Conservation (phyloP, 2,329 filamentous ascomycete genomes). For the Trichoderma atrobrunneum region DNA sequence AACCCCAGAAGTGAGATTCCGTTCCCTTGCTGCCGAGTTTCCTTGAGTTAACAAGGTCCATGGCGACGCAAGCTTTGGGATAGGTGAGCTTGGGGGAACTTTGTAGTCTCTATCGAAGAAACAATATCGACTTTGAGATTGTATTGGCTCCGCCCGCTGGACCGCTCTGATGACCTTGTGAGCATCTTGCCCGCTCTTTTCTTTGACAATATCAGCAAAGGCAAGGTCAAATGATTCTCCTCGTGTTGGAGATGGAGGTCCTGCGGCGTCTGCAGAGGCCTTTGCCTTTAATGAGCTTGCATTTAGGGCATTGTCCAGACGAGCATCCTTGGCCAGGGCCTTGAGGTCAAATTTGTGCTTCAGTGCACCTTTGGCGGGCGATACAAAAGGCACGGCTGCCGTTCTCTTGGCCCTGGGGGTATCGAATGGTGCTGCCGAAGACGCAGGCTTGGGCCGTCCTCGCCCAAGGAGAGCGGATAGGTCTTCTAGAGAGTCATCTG, state of each 20-base stretch:
- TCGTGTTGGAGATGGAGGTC: neutral
- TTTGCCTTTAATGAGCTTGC: slow-evolving; percentile 50
- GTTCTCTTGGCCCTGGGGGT: slow-evolving; percentile 51
- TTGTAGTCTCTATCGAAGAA: slow-evolving; percentile 46
- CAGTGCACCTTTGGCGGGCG: slow-evolving; percentile 49
- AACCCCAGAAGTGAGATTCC: slow-evolving; percentile 61
- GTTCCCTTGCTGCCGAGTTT: slow-evolving; percentile 45
- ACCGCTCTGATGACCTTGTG: slow-evolving; percentile 49
- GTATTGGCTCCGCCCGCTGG: slow-evolving; percentile 46
- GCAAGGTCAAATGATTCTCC: slow-evolving; percentile 21
- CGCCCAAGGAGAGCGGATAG: slow-evolving; percentile 38
- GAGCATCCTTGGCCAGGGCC: slow-evolving; percentile 57
- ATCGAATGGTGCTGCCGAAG: slow-evolving; percentile 27
- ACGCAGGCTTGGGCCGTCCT: slow-evolving; percentile 24
- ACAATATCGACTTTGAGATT: slow-evolving; percentile 41
- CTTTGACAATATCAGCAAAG: slow-evolving; percentile 34
- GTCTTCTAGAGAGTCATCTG: slow-evolving; percentile 58
- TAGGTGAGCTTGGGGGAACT: slow-evolving; percentile 26
- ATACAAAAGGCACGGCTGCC: slow-evolving; percentile 40
- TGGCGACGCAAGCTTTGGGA: slow-evolving; percentile 34
- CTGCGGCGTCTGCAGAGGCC: slow-evolving; percentile 32
- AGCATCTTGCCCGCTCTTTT: slow-evolving; percentile 42
- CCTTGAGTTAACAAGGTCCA: slow-evolving; percentile 52
- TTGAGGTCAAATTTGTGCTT: slow-evolving; percentile 65
- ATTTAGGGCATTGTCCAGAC: slow-evolving; percentile 57